Evolutionary conservation across 768 basidiomycete species (phyloP).

Genomic region (Sporobolomyces roseus): DNA sequence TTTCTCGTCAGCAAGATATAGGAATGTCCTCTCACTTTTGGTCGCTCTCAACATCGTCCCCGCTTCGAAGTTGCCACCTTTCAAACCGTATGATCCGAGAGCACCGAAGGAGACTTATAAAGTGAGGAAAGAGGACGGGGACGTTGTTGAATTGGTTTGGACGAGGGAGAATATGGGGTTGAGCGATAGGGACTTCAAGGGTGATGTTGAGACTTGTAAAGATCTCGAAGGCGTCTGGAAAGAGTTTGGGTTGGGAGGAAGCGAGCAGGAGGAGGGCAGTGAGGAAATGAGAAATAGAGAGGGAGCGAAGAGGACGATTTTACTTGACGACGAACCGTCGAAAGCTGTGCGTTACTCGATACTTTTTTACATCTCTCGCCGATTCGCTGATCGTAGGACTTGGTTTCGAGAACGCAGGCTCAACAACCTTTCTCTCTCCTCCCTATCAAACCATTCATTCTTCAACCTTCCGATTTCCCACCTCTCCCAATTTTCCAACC

Average conservation of each 20-base stretch:
- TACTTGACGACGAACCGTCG: conserved; percentile 33
- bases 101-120: background rate
- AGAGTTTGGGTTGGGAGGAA: conserved; percentile 3
- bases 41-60: conserved; percentile 32
- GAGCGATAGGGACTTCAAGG: conserved; percentile 8
- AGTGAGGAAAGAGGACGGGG: background rate
- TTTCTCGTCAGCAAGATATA: conserved; percentile 34
- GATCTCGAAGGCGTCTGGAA: conserved; percentile 36
- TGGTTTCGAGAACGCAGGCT: conserved; percentile 1
- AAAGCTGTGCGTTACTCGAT: conserved; percentile 18
- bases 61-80: background rate
- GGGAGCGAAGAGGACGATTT: conserved; percentile 20
- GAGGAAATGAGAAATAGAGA: background rate
- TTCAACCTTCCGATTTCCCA: background rate
- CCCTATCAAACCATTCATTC: conserved; percentile 27
- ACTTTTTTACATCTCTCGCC: background rate
- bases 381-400: background rate
- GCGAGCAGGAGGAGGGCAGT: background rate
- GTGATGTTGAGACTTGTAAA: conserved; percentile 38
- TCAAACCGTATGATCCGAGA: background rate
- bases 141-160: conserved; percentile 28
- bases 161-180: conserved; percentile 40
- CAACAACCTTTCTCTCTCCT: conserved; percentile 30
- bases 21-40: conserved; percentile 38
- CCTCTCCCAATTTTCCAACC: background rate